Conservation (phyloP, 2,329 filamentous ascomycete genomes). For the Colletotrichum sp. region DNA sequence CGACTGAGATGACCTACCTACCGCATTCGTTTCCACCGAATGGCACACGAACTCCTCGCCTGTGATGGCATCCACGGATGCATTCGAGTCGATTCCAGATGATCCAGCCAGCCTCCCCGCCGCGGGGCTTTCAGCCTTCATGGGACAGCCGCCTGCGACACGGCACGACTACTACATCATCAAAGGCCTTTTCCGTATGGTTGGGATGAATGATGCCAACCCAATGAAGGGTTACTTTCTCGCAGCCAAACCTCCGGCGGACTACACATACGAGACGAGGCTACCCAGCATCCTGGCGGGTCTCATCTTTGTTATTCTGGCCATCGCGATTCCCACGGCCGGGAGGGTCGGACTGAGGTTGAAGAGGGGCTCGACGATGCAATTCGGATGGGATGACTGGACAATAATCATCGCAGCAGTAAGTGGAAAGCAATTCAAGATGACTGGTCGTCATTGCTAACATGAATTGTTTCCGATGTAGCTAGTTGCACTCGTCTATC, state of each 20-base stretch:
- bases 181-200: constrained; percentile 4
- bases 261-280: constrained; percentile 29
- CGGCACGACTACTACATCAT: constrained; percentile 13
- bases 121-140: neutral
- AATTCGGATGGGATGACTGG: constrained; percentile 37
- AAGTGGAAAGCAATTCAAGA: constrained; percentile 8
- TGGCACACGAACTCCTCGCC: neutral
- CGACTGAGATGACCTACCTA: neutral
- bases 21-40: neutral
- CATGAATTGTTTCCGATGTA: neutral
- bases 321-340: constrained; percentile 31
- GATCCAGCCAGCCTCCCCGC: constrained; percentile 2
- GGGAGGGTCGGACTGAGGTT: constrained; percentile 25
- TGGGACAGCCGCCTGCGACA: constrained; percentile 9
- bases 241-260: constrained; percentile 19
- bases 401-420: constrained; percentile 35
- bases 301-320: constrained; percentile 30
- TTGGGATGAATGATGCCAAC: constrained; percentile 22
- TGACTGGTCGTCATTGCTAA: neutral
- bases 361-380: constrained; percentile 30
- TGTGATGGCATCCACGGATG: neutral
- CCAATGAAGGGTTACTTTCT: constrained; percentile 23
- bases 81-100: neutral
- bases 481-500: constrained; percentile 28
- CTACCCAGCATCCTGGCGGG: constrained; percentile 29